Conservation (phyloP, 2,329 filamentous ascomycete genomes). For the Dactylellina sp. region DNA sequence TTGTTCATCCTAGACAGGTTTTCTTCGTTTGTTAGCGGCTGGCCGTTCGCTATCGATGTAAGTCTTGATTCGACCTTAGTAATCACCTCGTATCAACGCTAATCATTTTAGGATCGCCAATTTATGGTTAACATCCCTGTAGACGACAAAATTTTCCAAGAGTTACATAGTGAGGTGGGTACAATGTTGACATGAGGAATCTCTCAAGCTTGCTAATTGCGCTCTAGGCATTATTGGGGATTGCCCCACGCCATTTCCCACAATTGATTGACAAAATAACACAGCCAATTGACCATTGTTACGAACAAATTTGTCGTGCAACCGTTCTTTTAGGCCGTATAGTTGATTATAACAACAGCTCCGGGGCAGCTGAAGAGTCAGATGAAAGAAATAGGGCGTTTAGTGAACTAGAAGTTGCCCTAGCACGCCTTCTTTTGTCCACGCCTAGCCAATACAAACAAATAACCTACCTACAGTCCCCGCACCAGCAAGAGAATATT, state of each 20-base stretch:
- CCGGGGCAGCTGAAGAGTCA: constrained; percentile 20
- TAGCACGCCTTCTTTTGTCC: constrained; percentile 25
- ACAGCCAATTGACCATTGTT: constrained; percentile 15
- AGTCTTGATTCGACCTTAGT: background rate
- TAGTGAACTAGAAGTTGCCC: constrained; percentile 17
- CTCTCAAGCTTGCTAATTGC: background rate
- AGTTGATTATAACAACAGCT: constrained; percentile 30
- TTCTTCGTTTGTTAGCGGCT: constrained; percentile 30
- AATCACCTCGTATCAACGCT: background rate
- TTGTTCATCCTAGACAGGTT: constrained; percentile 31
- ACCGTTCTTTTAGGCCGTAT: constrained; percentile 31
- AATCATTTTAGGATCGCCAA: constrained; percentile 28
- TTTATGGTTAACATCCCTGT: constrained; percentile 30
- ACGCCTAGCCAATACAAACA: constrained; percentile 22
- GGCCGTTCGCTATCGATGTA: constrained; percentile 37
- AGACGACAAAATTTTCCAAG: constrained; percentile 18
- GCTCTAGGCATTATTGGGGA: constrained; percentile 3
- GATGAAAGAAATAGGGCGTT: constrained; percentile 14
- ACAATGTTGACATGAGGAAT: background rate
- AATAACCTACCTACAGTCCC: constrained; percentile 26
- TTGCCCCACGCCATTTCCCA: constrained; percentile 11
- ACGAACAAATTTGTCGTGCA: constrained; percentile 23
- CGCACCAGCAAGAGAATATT: constrained; percentile 26
- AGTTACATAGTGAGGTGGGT: constrained; percentile 10
- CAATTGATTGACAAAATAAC: constrained; percentile 9